Conservation (phyloP, 2,329 filamentous ascomycete species). For the Talaromyces sp. region DNA sequence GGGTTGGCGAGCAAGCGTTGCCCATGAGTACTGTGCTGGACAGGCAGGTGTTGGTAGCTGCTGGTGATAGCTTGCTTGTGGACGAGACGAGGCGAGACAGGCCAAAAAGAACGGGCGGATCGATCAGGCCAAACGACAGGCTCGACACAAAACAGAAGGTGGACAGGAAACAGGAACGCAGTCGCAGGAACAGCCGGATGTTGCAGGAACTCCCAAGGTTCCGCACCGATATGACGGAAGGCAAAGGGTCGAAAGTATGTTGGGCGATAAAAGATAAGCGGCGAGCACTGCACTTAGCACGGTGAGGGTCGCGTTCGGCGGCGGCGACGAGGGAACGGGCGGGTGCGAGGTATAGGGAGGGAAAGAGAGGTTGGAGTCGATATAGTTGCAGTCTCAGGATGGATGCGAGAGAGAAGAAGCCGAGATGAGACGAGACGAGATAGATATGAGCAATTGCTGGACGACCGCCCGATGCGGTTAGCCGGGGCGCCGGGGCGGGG, state of each 20-base stretch:
- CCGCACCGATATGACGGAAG: neutral
- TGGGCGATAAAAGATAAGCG: constrained; percentile 1
- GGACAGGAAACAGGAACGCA: neutral
- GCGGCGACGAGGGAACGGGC: no score
- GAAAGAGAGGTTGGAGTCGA: neutral
- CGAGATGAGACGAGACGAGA: neutral
- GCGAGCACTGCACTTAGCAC: neutral
- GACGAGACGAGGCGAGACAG: neutral
- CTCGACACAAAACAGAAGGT: neutral
- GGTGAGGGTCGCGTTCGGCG: neutral
- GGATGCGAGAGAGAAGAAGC: neutral
- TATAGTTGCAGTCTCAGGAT: neutral
- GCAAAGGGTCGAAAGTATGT: neutral
- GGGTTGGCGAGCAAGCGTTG: constrained; percentile 20
- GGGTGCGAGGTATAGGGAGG: neutral
- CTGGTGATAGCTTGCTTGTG: neutral
- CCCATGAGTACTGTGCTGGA: constrained; percentile 28
- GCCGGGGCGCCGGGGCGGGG: neutral
- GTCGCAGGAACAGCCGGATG: neutral
- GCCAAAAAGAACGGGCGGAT: neutral
- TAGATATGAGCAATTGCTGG: neutral
- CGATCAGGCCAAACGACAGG: neutral
- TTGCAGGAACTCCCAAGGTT: neutral
- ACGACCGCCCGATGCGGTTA: neutral
- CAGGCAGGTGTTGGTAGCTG: neutral